Conservation (phyloP, 345 rosid species). For the Corchorus capsularis region DNA sequence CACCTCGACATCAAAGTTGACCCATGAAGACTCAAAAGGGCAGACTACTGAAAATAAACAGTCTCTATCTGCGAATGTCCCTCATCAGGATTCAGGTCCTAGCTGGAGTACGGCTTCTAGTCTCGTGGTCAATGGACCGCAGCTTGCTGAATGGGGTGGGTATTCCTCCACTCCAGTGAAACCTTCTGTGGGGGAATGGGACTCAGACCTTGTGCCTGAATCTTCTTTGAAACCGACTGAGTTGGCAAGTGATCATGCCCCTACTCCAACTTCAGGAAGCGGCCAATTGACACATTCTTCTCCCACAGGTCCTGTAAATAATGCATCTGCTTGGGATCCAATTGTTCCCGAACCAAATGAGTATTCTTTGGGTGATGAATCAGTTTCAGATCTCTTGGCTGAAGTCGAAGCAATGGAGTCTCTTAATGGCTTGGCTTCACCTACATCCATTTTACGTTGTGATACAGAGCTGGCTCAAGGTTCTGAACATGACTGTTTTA, state of each 20-base stretch:
- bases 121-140: slow-evolving; percentile 56
- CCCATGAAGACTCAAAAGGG: slow-evolving; percentile 45
- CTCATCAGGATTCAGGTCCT: slow-evolving; percentile 62
- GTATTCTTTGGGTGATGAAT: slow-evolving; percentile 72
- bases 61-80: slow-evolving; percentile 47
- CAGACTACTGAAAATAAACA: slow-evolving; percentile 50
- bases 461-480: slow-evolving; percentile 52
- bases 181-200: slow-evolving; percentile 52
- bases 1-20: slow-evolving; percentile 49
- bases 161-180: slow-evolving; percentile 43
- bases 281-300: slow-evolving; percentile 48
- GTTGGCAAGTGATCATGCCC: slow-evolving; percentile 47
- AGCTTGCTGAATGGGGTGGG: slow-evolving; percentile 58
- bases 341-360: slow-evolving; percentile 67
- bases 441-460: slow-evolving; percentile 63
- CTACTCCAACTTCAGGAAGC: slow-evolving; percentile 67
- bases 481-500: slow-evolving; percentile 75
- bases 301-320: slow-evolving; percentile 37
- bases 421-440: slow-evolving; percentile 69
- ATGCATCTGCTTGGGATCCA: slow-evolving; percentile 70
- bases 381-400: slow-evolving; percentile 98
- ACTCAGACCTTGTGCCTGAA: slow-evolving; percentile 42
- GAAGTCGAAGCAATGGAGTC: slow-evolving; percentile 99
- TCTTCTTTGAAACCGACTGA: slow-evolving; percentile 53
- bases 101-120: slow-evolving; percentile 75